phyloP scores from a whole-genome alignment of 441 rosid genomes.

The Hura crepitans region DNA sequence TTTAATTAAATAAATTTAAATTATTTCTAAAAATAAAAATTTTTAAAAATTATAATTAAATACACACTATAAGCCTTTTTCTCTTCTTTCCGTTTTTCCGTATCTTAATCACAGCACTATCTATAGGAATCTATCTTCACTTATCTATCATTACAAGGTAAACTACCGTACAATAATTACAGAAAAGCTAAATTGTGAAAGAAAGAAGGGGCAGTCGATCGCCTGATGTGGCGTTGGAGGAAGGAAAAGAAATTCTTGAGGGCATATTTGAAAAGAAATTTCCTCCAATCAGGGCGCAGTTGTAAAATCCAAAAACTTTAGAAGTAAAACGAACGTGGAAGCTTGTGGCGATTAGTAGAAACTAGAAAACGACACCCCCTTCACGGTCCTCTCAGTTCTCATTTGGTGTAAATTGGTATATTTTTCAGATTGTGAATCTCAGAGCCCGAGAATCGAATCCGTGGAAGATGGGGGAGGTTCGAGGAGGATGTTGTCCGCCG shows the following conservation, averaged over 20 bases:
- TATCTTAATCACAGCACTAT: no score
- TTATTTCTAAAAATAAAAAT: no score
- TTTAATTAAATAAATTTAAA: no score
- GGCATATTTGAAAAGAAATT: not conserved
- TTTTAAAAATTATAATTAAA: no score
- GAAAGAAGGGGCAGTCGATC: no score
- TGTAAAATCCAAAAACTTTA: not conserved
- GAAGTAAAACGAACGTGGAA: conserved; percentile 20
- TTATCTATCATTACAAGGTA: no score
- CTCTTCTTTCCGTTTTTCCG: no score
- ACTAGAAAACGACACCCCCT: conserved; percentile 18
- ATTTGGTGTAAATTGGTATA: not conserved
- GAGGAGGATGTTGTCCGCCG: conserved; percentile 73
- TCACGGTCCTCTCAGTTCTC: not conserved
- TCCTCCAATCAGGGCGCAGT: not conserved
- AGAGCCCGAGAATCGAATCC: conserved; percentile 11
- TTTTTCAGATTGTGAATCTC: not conserved
- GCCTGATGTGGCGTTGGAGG: no score
- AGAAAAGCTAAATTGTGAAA: no score
- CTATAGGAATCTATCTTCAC: no score
- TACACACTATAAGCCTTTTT: no score
- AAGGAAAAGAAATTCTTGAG: not conserved
- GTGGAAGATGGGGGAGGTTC: conserved; percentile 40
- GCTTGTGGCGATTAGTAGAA: conserved; percentile 16
- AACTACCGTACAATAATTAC: no score